Conservation (phyloP, 257 asterid genomes). For the Capsicum chinense region DNA sequence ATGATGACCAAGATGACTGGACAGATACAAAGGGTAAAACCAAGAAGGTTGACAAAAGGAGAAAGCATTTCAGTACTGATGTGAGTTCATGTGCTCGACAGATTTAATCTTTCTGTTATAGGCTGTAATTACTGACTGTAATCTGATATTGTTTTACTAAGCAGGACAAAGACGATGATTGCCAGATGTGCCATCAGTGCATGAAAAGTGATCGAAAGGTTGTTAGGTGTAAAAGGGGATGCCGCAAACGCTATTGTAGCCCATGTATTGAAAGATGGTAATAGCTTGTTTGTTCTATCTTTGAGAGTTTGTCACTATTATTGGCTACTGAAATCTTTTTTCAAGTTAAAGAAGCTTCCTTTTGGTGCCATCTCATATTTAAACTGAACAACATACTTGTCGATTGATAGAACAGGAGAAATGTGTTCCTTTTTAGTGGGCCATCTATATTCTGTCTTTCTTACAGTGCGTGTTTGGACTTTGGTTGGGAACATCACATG, state of each 20-base stretch:
- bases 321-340: not conserved
- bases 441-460: not conserved
- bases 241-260: slow-evolving; percentile 53
- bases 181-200: slow-evolving; percentile 75
- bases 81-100: slow-evolving; percentile 38
- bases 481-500: not conserved
- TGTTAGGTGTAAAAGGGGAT: slow-evolving; percentile 49
- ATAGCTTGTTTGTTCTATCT: not conserved
- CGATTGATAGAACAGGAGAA: slow-evolving; percentile 6
- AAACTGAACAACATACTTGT: not conserved
- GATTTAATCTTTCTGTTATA: not conserved
- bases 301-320: not conserved
- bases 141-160: slow-evolving; percentile 27
- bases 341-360: not conserved
- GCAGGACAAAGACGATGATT: slow-evolving; percentile 51
- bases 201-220: slow-evolving; percentile 53
- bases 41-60: slow-evolving; percentile 18
- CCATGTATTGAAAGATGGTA: slow-evolving; percentile 53
- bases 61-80: slow-evolving; percentile 44
- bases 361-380: slow-evolving; percentile 3
- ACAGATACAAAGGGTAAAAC: slow-evolving; percentile 18
- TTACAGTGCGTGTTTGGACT: not conserved
- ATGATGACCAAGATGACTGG: not conserved
- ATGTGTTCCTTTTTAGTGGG: not conserved
- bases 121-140: not conserved